Evolutionary conservation across 495 filamentous ascomycete genomes (phyloP).

Genomic region (Talaromyces thailandensis): DNA sequence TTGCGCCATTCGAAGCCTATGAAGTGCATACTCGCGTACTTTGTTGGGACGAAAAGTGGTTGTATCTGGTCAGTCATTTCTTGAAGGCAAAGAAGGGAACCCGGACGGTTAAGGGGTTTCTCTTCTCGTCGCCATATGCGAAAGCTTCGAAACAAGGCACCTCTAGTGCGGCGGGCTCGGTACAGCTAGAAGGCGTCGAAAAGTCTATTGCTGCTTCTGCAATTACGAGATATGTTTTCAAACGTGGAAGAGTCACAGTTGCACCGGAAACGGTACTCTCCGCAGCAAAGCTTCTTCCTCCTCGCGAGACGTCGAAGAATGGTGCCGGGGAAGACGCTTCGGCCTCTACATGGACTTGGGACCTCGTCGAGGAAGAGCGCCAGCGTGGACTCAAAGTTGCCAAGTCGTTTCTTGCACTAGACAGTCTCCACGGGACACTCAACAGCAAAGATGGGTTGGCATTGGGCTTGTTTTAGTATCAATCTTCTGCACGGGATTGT

Average conservation of each 20-base stretch:
- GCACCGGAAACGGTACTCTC: slow-evolving; percentile 68
- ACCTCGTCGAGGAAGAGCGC: slow-evolving; percentile 6
- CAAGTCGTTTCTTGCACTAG: neutral
- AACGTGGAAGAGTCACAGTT: slow-evolving; percentile 77
- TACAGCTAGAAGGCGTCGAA: neutral
- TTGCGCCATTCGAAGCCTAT: slow-evolving; percentile 55
- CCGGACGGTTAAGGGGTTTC: neutral
- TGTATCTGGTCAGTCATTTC: slow-evolving; percentile 55
- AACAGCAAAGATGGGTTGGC: no score
- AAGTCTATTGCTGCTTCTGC: slow-evolving; percentile 63
- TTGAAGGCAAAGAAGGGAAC: slow-evolving; percentile 36
- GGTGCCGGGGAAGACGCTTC: neutral
- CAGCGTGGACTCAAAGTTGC: slow-evolving; percentile 1
- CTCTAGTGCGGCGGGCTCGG: neutral
- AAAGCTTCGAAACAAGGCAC: slow-evolving; percentile 7
- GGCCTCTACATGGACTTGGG: neutral
- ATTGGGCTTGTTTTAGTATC: no score
- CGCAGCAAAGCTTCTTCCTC: slow-evolving; percentile 54
- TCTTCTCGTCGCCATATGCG: slow-evolving; percentile 15
- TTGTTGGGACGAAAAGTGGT: slow-evolving; percentile 63
- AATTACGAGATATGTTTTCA: slow-evolving; percentile 82
- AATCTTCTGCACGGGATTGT: no score
- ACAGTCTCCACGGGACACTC: neutral
- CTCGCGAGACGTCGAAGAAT: neutral
- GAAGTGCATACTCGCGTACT: slow-evolving; percentile 65